Base-by-base conservation (phyloP, 192 early-diverging fungal genomes). In the Helicostylum pulchrum region DNA sequence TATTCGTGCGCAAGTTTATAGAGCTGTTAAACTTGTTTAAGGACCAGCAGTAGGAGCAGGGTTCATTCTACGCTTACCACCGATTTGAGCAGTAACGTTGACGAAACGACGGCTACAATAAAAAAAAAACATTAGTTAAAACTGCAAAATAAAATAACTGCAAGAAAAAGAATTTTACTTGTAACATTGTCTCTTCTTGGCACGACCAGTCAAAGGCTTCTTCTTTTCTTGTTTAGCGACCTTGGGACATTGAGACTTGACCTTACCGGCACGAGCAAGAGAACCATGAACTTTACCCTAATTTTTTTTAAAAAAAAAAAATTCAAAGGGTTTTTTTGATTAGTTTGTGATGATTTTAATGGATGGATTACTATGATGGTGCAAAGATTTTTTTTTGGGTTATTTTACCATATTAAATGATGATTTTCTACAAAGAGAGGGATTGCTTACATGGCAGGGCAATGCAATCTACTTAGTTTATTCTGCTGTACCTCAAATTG, bases 251-350 rank as follows among this genome's bases (percentile, higher is more conserved):
- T 98, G 95, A 74, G 90, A 92, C 94, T 99, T 99, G 80, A 99
- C 97, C 86, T 99, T 99, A 90, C 97, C 97, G 86, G 97, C 97
- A 98, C 97, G 95, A 87, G 97, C 93, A 78, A 99, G 89, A 71
- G 94, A 96, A 87, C 96, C 96, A 91, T 99, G 96, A 77, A 99
- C 96, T 91, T 99, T 98, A 90, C 95, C 96, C 96, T 96, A 81
- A 21, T 43, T 54, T 8, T 30, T 17, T 19, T 53, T n/a, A 26
- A 26, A 26, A 26, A 26, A 26, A 53, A 53, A 53, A 31, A 9
- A 11, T 12, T 12, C 11, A 1, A 31, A 53, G 14, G 34, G n/a
- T n/a, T n/a, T n/a, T n/a, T 32, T 31, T 26, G 26, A n/a, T 26
- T 26, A 26, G 26, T 26, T n/a, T n/a, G n/a, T 26, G 26, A 26